Evolutionary conservation across 139 green algal genomes (phyloP), one percentile per base, ranked within the genome.

Genomic region (Dunaliella primolecta): DNA sequence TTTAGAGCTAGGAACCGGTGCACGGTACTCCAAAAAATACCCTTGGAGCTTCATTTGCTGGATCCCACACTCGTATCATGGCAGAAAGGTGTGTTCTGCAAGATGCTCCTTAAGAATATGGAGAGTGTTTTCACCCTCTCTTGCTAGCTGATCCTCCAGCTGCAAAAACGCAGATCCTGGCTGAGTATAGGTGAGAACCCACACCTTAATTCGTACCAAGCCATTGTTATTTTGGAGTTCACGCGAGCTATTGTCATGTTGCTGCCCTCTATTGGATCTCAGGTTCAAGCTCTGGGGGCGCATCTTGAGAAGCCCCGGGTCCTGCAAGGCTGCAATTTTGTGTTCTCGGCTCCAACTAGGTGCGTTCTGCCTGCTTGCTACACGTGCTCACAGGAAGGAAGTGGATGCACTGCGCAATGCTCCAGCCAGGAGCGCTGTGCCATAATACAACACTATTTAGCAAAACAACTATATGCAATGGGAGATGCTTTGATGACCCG

Each of bases 341-440:
- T 97, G 75, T 97, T 96, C 91, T 93, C 89, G 78, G 94, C 94
- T 21, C 94, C 94, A 36, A 97, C 94, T 56, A 95, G 91, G 25
- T 56, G 32, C n/a, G 80, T n/a, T 24, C 83, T 81, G 31, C 46
- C 57, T 32, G 55, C 81, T n/a, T 27, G 55, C 3, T 64, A 32
- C 1, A 93, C 96, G 85, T 80, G 95, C 30, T 84, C 56, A n/a
- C 56, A 74, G 56, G 21, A n/a, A 20, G 21, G 56, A n/a, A 74
- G 21, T n/a, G 23, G 56, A 23, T 74, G 56, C 23, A 74, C 56
- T n/a, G 56, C 20, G 20, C 56, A 20, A n/a, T 23, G 23, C 56
- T n/a, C 23, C 21, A 74, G 21, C 23, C 21, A n/a, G 20, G 56
- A 74, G 56, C 23, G 20, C 56, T n/a, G 56, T 23, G 23, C 56